Percentiles rank a stretch among this genome's conserved stretches.
Evolutionary conservation across 2,329 filamentous ascomycete species (phyloP).

Genomic region (Fusarium neocosmosporiellum): DNA sequence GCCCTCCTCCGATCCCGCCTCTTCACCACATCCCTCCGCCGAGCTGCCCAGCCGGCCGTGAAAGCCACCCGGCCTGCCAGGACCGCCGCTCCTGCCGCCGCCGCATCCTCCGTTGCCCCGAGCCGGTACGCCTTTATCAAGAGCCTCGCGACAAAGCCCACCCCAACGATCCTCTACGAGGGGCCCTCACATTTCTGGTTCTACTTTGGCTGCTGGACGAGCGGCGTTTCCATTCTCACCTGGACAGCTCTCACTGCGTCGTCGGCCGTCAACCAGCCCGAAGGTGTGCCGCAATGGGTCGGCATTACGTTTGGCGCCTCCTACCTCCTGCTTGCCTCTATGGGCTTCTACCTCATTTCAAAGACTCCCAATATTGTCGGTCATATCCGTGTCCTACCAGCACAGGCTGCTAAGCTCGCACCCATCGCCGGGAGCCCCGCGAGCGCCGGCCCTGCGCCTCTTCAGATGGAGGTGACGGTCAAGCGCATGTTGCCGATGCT

Average conservation of each 20-base stretch:
- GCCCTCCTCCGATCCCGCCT: constrained; percentile 40
- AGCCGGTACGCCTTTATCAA: constrained; percentile 61
- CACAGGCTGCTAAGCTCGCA: constrained; percentile 34
- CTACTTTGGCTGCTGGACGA: constrained; percentile 68
- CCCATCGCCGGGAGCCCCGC: constrained; percentile 24
- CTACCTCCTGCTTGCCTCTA: constrained; percentile 67
- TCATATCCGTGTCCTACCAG: constrained; percentile 66
- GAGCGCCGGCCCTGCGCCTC: constrained; percentile 27
- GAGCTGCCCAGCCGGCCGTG: constrained; percentile 26
- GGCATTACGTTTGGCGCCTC: constrained; percentile 67
- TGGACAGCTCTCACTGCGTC: constrained; percentile 52
- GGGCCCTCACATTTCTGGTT: constrained; percentile 73
- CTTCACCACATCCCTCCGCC: constrained; percentile 46
- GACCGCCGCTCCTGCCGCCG: constrained; percentile 18
- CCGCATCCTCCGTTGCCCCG: constrained; percentile 33
- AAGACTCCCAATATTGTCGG: constrained; percentile 69
- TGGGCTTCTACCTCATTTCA: constrained; percentile 70
- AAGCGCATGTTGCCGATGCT: constrained; percentile 63
- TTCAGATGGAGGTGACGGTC: constrained; percentile 65
- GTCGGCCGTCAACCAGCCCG: constrained; percentile 51
- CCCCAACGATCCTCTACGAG: constrained; percentile 71
- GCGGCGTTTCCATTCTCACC: constrained; percentile 56
- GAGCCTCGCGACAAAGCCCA: constrained; percentile 65
- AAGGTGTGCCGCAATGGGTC: constrained; percentile 67
- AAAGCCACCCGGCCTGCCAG: constrained; percentile 30